Percentiles rank a stretch among this genome's conserved stretches.
phyloP scores from a whole-genome alignment of 2,329 filamentous ascomycete genomes.

The Metarhizium rileyi region DNA sequence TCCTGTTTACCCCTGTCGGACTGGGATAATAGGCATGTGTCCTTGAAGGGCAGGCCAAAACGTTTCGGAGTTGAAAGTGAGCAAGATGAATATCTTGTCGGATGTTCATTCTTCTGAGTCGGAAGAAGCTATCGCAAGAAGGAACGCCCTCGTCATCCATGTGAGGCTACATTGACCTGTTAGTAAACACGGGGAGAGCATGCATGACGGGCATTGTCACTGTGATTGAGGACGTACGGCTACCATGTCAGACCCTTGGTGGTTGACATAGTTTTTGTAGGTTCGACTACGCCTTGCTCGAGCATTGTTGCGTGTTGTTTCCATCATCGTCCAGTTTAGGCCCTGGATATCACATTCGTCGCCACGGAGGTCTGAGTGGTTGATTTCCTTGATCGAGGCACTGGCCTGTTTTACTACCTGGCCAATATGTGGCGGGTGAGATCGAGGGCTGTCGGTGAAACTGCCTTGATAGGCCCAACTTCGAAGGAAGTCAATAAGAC shows the following conservation, averaged over 20 bases:
- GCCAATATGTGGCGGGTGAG: slow-evolving; percentile 18
- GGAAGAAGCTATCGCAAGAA: slow-evolving; percentile 41
- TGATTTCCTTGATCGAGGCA: slow-evolving; percentile 14
- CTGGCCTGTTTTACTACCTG: slow-evolving; percentile 22
- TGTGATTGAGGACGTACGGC: slow-evolving; percentile 29
- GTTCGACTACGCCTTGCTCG: slow-evolving; percentile 35
- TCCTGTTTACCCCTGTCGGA: slow-evolving; percentile 36
- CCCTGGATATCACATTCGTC: slow-evolving; percentile 50
- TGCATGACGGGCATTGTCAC: not conserved
- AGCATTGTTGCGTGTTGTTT: slow-evolving; percentile 39
- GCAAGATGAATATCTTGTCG: slow-evolving; percentile 42
- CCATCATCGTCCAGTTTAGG: slow-evolving; percentile 45
- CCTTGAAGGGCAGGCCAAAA: slow-evolving; percentile 46
- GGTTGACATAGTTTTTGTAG: slow-evolving; percentile 51
- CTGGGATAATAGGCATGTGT: slow-evolving; percentile 49
- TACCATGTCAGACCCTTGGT: slow-evolving; percentile 35
- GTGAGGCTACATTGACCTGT: slow-evolving; percentile 2
- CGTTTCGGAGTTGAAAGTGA: slow-evolving; percentile 59
- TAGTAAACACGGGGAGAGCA: not conserved
- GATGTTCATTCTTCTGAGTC: slow-evolving; percentile 48
- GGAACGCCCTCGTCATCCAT: slow-evolving; percentile 21
- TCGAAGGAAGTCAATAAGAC: slow-evolving; percentile 39
- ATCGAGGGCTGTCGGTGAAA: slow-evolving; percentile 15
- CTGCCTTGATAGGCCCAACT: slow-evolving; percentile 33
- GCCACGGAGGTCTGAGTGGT: slow-evolving; percentile 40